Conservation (phyloP, 116 monocot genomes). For the Zostera marina region DNA sequence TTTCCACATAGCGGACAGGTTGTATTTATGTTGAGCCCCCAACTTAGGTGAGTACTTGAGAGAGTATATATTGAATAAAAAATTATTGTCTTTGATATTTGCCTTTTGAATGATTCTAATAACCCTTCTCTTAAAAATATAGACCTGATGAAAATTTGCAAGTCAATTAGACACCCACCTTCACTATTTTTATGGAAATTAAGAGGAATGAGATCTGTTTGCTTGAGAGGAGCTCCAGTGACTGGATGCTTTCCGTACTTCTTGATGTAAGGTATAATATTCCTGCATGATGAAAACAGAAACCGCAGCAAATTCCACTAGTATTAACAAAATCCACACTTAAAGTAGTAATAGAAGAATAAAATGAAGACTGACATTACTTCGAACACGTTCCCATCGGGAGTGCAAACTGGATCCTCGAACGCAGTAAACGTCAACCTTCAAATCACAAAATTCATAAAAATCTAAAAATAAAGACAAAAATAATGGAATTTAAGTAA, state of each 20-base stretch:
- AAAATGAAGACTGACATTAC: slow-evolving; percentile 40
- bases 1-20: too few relatives aligned
- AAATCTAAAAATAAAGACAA: background rate
- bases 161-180: slow-evolving; percentile 21
- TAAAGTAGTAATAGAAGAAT: background rate
- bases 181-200: slow-evolving; percentile 88
- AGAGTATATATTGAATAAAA: too few relatives aligned
- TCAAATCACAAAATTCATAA: background rate
- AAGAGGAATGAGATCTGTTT: slow-evolving; percentile 61
- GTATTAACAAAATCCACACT: background rate
- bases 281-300: slow-evolving; percentile 32
- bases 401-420: slow-evolving; percentile 81
- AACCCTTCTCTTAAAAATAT: too few relatives aligned
- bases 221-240: slow-evolving; percentile 49
- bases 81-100: too few relatives aligned
- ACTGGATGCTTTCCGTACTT: slow-evolving; percentile 91
- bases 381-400: slow-evolving; percentile 80
- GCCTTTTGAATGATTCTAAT: too few relatives aligned
- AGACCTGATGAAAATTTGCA: too few relatives aligned
- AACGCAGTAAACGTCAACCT: slow-evolving; percentile 88
- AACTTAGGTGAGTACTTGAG: too few relatives aligned
- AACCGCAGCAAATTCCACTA: background rate
- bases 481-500: background rate
- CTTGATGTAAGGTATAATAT: slow-evolving; percentile 71
- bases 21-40: too few relatives aligned